Evolutionary conservation across 306 rosid species (phyloP).

Genomic region (Cicer judaicum): DNA sequence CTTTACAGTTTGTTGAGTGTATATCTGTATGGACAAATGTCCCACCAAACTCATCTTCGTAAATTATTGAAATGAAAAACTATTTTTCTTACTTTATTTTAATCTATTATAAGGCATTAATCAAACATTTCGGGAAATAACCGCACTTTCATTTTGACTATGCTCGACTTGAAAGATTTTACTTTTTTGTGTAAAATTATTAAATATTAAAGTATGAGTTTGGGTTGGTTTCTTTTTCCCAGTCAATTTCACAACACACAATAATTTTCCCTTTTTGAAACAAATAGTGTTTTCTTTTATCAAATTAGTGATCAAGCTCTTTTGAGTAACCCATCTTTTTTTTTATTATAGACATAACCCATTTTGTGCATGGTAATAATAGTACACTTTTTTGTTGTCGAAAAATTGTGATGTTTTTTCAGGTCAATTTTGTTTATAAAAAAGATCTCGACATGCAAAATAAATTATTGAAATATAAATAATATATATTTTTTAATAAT

Average conservation of each 20-base stretch:
- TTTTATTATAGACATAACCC: not conserved
- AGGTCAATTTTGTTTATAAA: too few relatives aligned
- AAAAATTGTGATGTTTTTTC: not conserved
- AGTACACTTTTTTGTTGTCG: not conserved
- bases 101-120: slow-evolving; percentile 2
- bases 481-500: too few relatives aligned
- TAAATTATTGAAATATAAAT: too few relatives aligned
- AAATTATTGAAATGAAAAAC: not conserved
- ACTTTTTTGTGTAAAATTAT: slow-evolving; percentile 43
- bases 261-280: slow-evolving; percentile 49
- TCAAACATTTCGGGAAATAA: slow-evolving; percentile 43
- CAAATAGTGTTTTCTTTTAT: slow-evolving; percentile 44
- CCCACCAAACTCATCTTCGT: slow-evolving; percentile 22
- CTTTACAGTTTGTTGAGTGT: slow-evolving; percentile 44
- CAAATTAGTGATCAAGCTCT: slow-evolving; percentile 1
- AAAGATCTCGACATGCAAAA: too few relatives aligned
- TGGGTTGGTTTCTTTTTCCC: slow-evolving; percentile 37
- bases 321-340: not conserved
- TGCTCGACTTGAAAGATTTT: slow-evolving; percentile 29
- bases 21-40: slow-evolving; percentile 51
- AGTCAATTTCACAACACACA: slow-evolving; percentile 48
- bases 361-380: not conserved
- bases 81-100: not conserved
- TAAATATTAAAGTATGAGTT: slow-evolving; percentile 36
- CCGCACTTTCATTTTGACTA: slow-evolving; percentile 51